Percentiles rank a stretch among this genome's conserved stretches.
Evolutionary conservation across 257 asterid species (phyloP).

Genomic region (Przewalskia tangutica): DNA sequence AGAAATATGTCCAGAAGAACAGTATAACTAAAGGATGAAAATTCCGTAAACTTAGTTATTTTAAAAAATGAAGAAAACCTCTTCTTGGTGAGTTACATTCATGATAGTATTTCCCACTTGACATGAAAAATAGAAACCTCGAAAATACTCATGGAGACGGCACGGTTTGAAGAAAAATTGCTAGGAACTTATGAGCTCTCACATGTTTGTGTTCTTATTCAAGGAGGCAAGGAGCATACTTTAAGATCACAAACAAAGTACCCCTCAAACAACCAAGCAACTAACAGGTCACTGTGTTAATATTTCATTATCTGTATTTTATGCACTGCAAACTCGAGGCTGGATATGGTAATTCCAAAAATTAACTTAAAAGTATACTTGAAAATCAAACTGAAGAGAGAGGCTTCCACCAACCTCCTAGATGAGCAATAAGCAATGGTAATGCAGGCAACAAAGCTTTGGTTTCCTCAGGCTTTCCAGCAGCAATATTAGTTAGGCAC

Average conservation of each 20-base stretch:
- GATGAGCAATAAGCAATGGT: slow-evolving; percentile 88
- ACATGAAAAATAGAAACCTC: not conserved
- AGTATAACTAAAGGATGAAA: not conserved
- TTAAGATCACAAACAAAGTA: not conserved
- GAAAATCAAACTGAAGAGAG: slow-evolving; percentile 8
- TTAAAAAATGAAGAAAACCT: not conserved
- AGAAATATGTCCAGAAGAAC: not conserved
- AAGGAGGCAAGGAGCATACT: not conserved
- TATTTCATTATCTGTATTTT: not conserved
- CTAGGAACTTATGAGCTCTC: not conserved
- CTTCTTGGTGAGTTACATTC: not conserved
- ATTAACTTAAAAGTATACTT: not conserved
- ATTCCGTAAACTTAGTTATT: not conserved
- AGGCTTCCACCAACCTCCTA: slow-evolving; percentile 66
- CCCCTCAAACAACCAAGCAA: not conserved
- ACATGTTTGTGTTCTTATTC: not conserved
- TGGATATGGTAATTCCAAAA: slow-evolving; percentile 3
- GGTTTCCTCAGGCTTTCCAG: slow-evolving; percentile 92
- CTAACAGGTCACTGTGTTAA: not conserved
- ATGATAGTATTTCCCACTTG: not conserved
- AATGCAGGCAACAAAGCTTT: slow-evolving; percentile 78
- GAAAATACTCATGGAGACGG: not conserved
- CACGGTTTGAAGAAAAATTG: not conserved
- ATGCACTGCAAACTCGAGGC: not conserved
- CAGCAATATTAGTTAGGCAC: slow-evolving; percentile 96